These are phyloP conservation scores for Gloeophyllum trabeum DNA, from an alignment of 768 basidiomycete species.

Conservation along the genomic window DNA sequence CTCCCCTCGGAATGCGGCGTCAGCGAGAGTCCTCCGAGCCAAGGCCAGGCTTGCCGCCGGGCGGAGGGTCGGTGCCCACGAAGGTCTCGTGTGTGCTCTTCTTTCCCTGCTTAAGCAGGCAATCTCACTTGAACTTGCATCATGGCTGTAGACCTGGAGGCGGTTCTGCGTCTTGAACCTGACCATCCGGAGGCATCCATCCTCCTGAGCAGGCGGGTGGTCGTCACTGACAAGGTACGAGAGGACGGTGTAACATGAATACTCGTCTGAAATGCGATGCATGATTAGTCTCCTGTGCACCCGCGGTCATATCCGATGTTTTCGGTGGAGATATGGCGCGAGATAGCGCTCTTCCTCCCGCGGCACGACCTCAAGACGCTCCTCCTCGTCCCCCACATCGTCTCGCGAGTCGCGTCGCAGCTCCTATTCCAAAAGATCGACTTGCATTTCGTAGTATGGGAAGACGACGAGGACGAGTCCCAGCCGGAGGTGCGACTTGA, in stretches of 20 bases:
- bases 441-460: slow-evolving; percentile 40
- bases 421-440: slow-evolving; percentile 54
- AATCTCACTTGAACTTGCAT: neutral
- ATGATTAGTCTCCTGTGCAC: slow-evolving; percentile 27
- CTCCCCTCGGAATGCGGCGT: slow-evolving; percentile 37
- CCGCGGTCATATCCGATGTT: slow-evolving; percentile 26
- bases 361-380: slow-evolving; percentile 55
- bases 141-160: slow-evolving; percentile 42
- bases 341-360: slow-evolving; percentile 52
- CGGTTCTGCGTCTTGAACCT: slow-evolving; percentile 48
- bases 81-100: slow-evolving; percentile 44
- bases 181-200: slow-evolving; percentile 60
- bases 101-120: slow-evolving; percentile 8
- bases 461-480: slow-evolving; percentile 18
- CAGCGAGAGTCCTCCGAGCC: slow-evolving; percentile 57
- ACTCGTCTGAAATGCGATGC: slow-evolving; percentile 12
- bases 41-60: slow-evolving; percentile 52
- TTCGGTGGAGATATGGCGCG: slow-evolving; percentile 63
- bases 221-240: neutral
- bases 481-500: slow-evolving; percentile 10
- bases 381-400: slow-evolving; percentile 49
- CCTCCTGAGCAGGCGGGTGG: slow-evolving; percentile 20
- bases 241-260: slow-evolving; percentile 1
- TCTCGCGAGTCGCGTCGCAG: slow-evolving; percentile 61
- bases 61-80: slow-evolving; percentile 48